Evolutionary conservation across 805 yeast species (phyloP), one percentile per base, ranked within the genome.

Genomic region (Wickerhamiella kurtzmanii): DNA sequence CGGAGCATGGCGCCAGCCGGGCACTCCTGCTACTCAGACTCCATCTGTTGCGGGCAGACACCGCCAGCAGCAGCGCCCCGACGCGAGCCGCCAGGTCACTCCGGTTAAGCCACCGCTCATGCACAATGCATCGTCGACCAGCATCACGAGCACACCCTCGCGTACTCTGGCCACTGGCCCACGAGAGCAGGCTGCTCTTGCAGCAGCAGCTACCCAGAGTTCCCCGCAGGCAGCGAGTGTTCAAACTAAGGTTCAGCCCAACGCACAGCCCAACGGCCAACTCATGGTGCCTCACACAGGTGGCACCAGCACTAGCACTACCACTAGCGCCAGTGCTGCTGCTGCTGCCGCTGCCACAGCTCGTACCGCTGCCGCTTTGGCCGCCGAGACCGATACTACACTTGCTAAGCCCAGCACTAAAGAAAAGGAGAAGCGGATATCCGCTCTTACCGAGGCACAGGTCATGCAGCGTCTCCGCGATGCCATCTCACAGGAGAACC

Each of bases 401-500:
- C n/a, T n/a, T n/a, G n/a, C n/a, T n/a, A n/a, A n/a, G n/a, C n/a
- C n/a, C n/a, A n/a, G n/a, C 71, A 80, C 47, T 85, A 78, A 56
- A 13, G 81, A 80, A 45, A 69, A 68, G 55, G 76, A 76, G 60
- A 69, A 69, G 59, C 64, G 83, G 58, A 67, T 78, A 53, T 66
- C 77, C 2, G 71, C 78, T 15, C 69, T 87, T 75, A 80, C 83
- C n/a, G 96, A 89, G 56, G 78, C 84, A 41, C 96, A 89, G 66
- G 74, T 86, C 20, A 75, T 89, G 73, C 78, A 82, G 37, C 84
- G 82, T 58, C 69, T 92, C 54, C 75, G 80, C 49, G 76, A 85
- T 2, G 95, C 88, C 28, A 95, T 92, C 8, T 77, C 80, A 53
- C 77, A 74, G 56, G 73, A 76, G 39, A 95, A 92, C 65, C 99